phyloP scores from a whole-genome alignment of 2,329 filamentous ascomycete species.

The Byssothecium circinans region DNA sequence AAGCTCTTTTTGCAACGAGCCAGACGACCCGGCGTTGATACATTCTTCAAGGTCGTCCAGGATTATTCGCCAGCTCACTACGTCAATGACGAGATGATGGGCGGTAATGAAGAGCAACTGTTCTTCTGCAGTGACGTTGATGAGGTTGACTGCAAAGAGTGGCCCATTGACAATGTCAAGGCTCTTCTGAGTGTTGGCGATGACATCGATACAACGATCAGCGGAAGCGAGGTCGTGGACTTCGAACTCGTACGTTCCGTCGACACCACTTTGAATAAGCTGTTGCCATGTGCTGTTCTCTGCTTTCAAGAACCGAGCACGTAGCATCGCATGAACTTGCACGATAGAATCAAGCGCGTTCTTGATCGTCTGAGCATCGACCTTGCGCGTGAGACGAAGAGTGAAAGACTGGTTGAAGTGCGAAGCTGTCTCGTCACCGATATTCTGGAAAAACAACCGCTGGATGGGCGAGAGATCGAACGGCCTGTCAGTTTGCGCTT shows the following conservation, averaged over 20 bases:
- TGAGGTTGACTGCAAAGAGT: constrained; percentile 30
- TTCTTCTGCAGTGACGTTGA: constrained; percentile 14
- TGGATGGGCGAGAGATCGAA: constrained; percentile 52
- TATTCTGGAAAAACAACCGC: constrained; percentile 46
- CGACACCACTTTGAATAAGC: constrained; percentile 11
- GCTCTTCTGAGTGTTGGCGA: constrained; percentile 27
- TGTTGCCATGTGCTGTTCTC: constrained; percentile 26
- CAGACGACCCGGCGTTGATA: constrained; percentile 16
- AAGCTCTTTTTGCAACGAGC: constrained; percentile 22
- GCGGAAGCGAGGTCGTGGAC: constrained; percentile 12
- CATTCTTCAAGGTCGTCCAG: constrained; percentile 36
- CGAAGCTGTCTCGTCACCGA: constrained; percentile 31
- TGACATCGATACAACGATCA: constrained; percentile 14
- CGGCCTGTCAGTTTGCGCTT: constrained; percentile 27
- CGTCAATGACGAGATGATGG: constrained; percentile 39
- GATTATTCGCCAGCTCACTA: constrained; percentile 39
- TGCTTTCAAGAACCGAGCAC: constrained; percentile 29
- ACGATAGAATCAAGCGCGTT: constrained; percentile 27
- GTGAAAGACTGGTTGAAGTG: constrained; percentile 53
- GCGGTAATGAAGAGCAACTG: constrained; percentile 35
- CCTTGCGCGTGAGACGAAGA: constrained; percentile 35
- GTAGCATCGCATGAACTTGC: constrained; percentile 37
- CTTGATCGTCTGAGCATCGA: constrained; percentile 27
- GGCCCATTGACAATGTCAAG: constrained; percentile 34
- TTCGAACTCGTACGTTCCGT: constrained; percentile 24